phyloP scores from a whole-genome alignment of 2,329 filamentous ascomycete species.

The Penicillium occitanis region DNA sequence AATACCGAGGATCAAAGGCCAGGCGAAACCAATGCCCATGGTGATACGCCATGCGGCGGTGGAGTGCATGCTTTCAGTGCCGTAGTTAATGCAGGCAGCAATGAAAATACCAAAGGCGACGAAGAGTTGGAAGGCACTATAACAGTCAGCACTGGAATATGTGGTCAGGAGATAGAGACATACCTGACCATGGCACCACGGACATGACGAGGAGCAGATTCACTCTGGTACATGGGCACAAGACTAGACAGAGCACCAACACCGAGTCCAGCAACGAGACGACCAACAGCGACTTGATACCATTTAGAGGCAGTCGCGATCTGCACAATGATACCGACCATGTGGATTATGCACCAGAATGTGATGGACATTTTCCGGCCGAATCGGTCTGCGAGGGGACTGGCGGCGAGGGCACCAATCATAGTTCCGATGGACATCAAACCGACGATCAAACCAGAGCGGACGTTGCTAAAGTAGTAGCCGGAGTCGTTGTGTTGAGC shows the following conservation, averaged over 20 bases:
- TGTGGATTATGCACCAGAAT: constrained; percentile 47
- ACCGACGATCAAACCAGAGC: constrained; percentile 47
- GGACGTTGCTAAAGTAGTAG: constrained; percentile 45
- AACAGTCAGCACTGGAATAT: too few relatives aligned
- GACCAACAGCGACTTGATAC: constrained; percentile 48
- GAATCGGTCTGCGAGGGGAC: constrained; percentile 47
- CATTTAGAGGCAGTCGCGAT: constrained; percentile 44
- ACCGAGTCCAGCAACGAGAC: constrained; percentile 49
- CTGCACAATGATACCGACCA: constrained; percentile 49
- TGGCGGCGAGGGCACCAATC: constrained; percentile 44
- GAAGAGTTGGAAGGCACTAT: constrained; percentile 50
- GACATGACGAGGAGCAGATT: constrained; percentile 48
- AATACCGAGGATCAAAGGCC: constrained; percentile 54
- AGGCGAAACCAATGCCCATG: constrained; percentile 61
- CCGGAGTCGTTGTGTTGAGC: constrained; percentile 31
- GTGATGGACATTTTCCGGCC: constrained; percentile 49
- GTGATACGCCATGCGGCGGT: constrained; percentile 52
- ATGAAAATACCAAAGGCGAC: constrained; percentile 53
- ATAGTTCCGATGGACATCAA: constrained; percentile 48
- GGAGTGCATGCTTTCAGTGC: constrained; percentile 41
- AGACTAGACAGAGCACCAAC: constrained; percentile 49
- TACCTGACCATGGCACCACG: constrained; percentile 49
- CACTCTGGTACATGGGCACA: constrained; percentile 51
- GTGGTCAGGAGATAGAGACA: not conserved
- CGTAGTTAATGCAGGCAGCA: constrained; percentile 51